phyloP scores from a whole-genome alignment of 306 rosid species.

The Neltuma alba region DNA sequence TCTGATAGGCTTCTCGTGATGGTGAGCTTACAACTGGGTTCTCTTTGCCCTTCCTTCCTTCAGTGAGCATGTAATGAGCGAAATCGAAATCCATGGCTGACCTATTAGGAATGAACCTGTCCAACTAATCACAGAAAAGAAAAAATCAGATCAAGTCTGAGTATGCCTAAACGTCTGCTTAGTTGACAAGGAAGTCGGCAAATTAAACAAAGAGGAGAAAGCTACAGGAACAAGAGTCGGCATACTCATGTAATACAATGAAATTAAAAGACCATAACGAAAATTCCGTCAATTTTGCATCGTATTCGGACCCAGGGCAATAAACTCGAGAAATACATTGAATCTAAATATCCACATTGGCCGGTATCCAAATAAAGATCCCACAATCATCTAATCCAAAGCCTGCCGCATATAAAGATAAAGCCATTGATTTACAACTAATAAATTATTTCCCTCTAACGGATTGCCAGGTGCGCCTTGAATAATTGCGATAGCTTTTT shows the following conservation, averaged over 20 bases:
- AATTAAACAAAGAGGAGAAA: not conserved
- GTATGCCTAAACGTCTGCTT: not conserved
- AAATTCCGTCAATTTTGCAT: not conserved
- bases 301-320: not conserved
- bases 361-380: not conserved
- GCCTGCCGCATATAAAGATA: not conserved
- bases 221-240: not conserved
- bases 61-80: conserved; percentile 48
- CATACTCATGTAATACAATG: not conserved
- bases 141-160: not conserved
- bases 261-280: not conserved
- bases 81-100: conserved; percentile 49
- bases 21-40: conserved; percentile 52
- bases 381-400: not conserved
- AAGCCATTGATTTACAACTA: not conserved
- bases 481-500: not conserved
- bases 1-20: conserved; percentile 57
- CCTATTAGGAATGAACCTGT: conserved; percentile 49
- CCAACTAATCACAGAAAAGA: conserved; percentile 25
- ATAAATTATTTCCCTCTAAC: not conserved
- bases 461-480: not conserved
- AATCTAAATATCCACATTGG: not conserved
- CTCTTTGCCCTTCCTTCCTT: conserved; percentile 52
- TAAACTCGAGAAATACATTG: not conserved
- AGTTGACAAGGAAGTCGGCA: not conserved